A percentile compares a stretch with the other conserved stretches of the same genome.
These are phyloP conservation scores for Grosmannia serpens DNA, from an alignment of 2,329 filamentous ascomycete species.

Conservation along the genomic window DNA sequence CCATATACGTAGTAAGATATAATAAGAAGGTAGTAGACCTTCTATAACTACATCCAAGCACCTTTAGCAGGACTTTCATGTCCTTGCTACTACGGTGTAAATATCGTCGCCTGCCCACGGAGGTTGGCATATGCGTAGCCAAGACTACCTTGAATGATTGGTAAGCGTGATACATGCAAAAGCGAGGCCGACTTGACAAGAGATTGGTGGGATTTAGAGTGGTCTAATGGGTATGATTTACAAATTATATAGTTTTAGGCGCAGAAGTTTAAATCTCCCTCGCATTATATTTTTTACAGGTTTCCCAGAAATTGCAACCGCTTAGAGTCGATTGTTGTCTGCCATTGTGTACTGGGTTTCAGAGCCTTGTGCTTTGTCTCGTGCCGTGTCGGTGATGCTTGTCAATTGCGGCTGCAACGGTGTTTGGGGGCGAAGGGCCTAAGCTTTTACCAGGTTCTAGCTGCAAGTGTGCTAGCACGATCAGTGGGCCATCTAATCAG, in stretches of 20 bases:
- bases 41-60: too few species aligned
- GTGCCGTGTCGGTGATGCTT: neutral
- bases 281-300: constrained; percentile 3
- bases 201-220: constrained; percentile 10
- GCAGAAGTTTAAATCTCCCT: constrained; percentile 12
- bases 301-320: neutral
- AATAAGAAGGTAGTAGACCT: too few species aligned
- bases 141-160: neutral
- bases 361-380: neutral
- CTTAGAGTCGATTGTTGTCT: neutral
- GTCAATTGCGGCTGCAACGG: neutral
- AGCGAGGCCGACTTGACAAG: neutral
- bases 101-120: too few species aligned
- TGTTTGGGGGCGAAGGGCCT: neutral
- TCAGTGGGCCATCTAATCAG: neutral
- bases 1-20: too few species aligned
- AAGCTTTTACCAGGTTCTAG: neutral
- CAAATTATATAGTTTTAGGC: constrained; percentile 13
- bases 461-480: too few species aligned
- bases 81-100: too few species aligned
- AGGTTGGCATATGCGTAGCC: neutral
- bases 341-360: neutral
- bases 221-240: constrained; percentile 14
- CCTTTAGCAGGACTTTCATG: too few species aligned
- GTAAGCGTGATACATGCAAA: neutral